A percentile compares a stretch with the other conserved stretches of the same genome.
phyloP scores from a whole-genome alignment of 768 basidiomycete species.

The Rhizopogon sp. region DNA sequence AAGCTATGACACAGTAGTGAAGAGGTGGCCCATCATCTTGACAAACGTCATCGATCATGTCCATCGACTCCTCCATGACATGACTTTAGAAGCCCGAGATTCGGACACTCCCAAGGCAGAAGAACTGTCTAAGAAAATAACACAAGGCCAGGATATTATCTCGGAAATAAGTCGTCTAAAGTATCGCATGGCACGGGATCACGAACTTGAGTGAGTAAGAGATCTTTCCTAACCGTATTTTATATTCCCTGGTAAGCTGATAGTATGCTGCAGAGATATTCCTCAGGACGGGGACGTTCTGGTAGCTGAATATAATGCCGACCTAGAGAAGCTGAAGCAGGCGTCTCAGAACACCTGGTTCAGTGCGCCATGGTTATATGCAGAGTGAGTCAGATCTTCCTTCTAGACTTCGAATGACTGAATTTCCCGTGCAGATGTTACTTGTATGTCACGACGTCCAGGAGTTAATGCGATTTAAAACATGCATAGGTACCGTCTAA shows the following conservation, averaged over 20 bases:
- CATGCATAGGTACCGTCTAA: conserved; percentile 65
- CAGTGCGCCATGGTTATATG: conserved; percentile 91
- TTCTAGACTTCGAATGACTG: neutral
- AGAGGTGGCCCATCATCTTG: conserved; percentile 81
- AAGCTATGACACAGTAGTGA: conserved; percentile 76
- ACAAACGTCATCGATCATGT: conserved; percentile 76
- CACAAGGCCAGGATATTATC: conserved; percentile 80
- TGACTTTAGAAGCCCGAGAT: conserved; percentile 34
- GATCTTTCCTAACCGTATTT: neutral
- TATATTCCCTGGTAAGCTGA: neutral
- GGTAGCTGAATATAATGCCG: conserved; percentile 69
- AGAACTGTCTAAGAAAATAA: conserved; percentile 39
- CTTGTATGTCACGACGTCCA: conserved; percentile 41
- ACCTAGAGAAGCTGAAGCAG: conserved; percentile 49
- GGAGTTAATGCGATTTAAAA: conserved; percentile 1
- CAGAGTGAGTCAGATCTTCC: conserved; percentile 59
- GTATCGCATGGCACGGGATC: conserved; percentile 83
- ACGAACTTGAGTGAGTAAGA: conserved; percentile 52
- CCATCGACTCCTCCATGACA: conserved; percentile 60
- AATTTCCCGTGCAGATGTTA: conserved; percentile 50
- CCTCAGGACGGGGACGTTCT: conserved; percentile 72
- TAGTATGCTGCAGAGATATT: conserved; percentile 45
- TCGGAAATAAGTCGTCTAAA: conserved; percentile 71
- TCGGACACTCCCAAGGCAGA: conserved; percentile 14
- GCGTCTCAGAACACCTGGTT: conserved; percentile 74